Evolutionary conservation across 768 basidiomycete species (phyloP).

Genomic region (Polyporus arcularius): DNA sequence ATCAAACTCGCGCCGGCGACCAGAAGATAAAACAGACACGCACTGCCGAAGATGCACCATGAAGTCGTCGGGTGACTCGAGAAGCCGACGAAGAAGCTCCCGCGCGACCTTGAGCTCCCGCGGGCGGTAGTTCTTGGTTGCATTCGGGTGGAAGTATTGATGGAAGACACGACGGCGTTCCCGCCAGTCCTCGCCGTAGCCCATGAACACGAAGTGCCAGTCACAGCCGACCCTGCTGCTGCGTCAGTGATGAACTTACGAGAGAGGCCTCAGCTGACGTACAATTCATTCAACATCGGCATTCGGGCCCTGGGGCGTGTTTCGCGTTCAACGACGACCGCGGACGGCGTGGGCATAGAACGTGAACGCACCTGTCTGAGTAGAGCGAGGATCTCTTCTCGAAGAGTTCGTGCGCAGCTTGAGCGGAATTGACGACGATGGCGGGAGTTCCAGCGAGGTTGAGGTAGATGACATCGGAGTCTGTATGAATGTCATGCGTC

Average conservation of each 20-base stretch:
- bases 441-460: constrained; percentile 27
- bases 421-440: constrained; percentile 30
- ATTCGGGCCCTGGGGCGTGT: constrained; percentile 15
- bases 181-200: constrained; percentile 45
- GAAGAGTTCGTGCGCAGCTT: constrained; percentile 32
- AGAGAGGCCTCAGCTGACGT: constrained; percentile 4
- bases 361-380: constrained; percentile 29
- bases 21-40: constrained; percentile 15
- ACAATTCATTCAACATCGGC: constrained; percentile 32
- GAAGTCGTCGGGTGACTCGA: constrained; percentile 41
- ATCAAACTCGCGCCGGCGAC: constrained; percentile 5
- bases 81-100: constrained; percentile 33
- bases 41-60: constrained; percentile 39
- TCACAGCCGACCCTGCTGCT: constrained; percentile 42
- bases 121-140: constrained; percentile 34
- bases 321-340: neutral
- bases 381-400: constrained; percentile 32
- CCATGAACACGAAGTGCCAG: constrained; percentile 42
- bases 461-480: constrained; percentile 28
- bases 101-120: constrained; percentile 33
- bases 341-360: neutral
- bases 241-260: neutral
- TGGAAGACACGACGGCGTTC: constrained; percentile 43
- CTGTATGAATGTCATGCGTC: constrained; percentile 7
- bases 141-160: constrained; percentile 40